Percentiles rank a stretch among this genome's conserved stretches.
Conservation (phyloP, 257 asterid genomes). For the Solanum gracilifrons region DNA sequence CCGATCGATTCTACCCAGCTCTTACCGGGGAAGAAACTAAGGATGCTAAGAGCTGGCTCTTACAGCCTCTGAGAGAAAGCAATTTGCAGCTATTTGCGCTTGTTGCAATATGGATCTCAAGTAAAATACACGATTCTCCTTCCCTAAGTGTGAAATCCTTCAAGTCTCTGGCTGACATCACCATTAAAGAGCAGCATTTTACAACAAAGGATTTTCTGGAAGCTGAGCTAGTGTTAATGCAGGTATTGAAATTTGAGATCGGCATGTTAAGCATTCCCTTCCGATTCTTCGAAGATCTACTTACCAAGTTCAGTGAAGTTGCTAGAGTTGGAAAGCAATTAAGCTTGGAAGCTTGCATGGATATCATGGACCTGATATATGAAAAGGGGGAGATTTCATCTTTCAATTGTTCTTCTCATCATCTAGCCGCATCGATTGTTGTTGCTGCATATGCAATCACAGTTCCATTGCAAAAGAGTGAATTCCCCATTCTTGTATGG, state of each 20-base stretch:
- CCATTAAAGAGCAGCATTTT: constrained; percentile 69
- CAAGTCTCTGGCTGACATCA: constrained; percentile 43
- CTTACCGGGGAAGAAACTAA: constrained; percentile 5
- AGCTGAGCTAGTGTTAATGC: constrained; percentile 68
- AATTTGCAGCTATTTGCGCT: constrained; percentile 85
- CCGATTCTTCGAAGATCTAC: constrained; percentile 43
- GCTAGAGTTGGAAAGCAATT: constrained; percentile 54
- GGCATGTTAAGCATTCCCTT: constrained; percentile 35
- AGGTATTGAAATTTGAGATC: constrained; percentile 61
- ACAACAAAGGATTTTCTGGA: constrained; percentile 54
- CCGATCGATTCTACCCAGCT: constrained; percentile 71
- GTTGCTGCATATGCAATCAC: constrained; percentile 60
- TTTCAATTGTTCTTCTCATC: constrained; percentile 39
- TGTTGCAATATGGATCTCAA: constrained; percentile 72
- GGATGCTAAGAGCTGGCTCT: constrained; percentile 45
- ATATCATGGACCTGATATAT: constrained; percentile 76
- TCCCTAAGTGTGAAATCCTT: constrained; percentile 40
- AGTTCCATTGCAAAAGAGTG: constrained; percentile 65
- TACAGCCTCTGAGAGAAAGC: constrained; percentile 56
- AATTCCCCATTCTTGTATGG: constrained; percentile 85
- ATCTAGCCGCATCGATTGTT: constrained; percentile 67
- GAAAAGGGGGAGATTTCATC: constrained; percentile 55
- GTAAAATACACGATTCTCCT: constrained; percentile 79
- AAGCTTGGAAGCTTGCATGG: constrained; percentile 56
- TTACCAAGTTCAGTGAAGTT: constrained; percentile 43